Conservation (phyloP, 805 yeast genomes). For the Schwanniomyces sp. region DNA sequence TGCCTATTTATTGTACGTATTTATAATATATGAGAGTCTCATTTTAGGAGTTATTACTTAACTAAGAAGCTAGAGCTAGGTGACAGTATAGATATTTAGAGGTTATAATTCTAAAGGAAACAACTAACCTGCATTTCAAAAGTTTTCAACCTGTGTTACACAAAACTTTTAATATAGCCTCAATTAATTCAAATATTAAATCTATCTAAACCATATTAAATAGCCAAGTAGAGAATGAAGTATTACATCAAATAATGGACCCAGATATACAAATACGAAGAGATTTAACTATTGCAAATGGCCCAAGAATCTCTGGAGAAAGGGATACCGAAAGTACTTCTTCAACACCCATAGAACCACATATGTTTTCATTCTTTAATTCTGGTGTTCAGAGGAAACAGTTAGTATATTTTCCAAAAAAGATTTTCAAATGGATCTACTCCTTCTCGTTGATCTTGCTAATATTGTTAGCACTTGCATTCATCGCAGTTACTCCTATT, state of each 20-base stretch:
- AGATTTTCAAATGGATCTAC: slow-evolving; percentile 26
- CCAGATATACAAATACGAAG: not conserved
- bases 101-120: too few species aligned
- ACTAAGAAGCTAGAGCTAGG: too few species aligned
- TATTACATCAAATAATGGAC: not conserved
- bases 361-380: not conserved
- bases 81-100: too few species aligned
- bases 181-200: too few species aligned
- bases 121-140: too few species aligned
- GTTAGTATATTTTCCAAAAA: slow-evolving; percentile 12
- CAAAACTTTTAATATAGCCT: not conserved
- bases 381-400: not conserved
- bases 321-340: not conserved
- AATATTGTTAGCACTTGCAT: slow-evolving; percentile 41
- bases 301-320: not conserved
- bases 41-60: too few species aligned
- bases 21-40: too few species aligned
- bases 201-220: not conserved
- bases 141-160: too few species aligned
- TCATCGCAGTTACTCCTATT: slow-evolving; percentile 71
- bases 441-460: slow-evolving; percentile 25
- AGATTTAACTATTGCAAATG: not conserved
- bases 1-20: too few species aligned
- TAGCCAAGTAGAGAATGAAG: not conserved
- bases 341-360: not conserved